Percentiles rank a stretch among this genome's conserved stretches.
These are phyloP conservation scores for Boletales sp. DNA, from an alignment of 768 basidiomycete species.

Conservation along the genomic window DNA sequence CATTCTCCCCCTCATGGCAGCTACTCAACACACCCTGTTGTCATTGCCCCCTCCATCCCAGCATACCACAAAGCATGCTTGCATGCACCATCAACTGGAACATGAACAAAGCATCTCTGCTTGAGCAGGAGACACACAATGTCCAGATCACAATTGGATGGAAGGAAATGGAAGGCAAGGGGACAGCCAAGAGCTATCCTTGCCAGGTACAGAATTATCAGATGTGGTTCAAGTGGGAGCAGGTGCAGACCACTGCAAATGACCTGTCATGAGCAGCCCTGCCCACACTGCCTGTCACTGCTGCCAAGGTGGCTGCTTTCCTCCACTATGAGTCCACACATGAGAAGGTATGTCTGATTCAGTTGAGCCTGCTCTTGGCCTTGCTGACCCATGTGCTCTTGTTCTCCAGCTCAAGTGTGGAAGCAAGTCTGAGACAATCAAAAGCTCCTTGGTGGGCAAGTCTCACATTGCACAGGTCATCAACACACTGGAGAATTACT, in stretches of 20 bases:
- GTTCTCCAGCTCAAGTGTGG: constrained; percentile 2
- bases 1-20: no score
- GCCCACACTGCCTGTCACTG: constrained; percentile 28
- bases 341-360: constrained; percentile 21
- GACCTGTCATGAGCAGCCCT: constrained; percentile 8
- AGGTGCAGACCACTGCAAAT: constrained; percentile 1
- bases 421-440: constrained; percentile 9
- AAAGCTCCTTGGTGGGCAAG: constrained; percentile 25
- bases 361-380: no score
- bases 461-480: constrained; percentile 26
- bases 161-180: constrained; percentile 20
- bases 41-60: no score
- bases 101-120: background rate
- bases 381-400: no score
- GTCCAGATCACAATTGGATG: background rate
- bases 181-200: constrained; percentile 20
- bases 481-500: constrained; percentile 26
- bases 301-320: constrained; percentile 29
- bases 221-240: constrained; percentile 19
- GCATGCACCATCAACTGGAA: no score
- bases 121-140: constrained; percentile 1
- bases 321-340: constrained; percentile 28
- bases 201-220: constrained; percentile 27
- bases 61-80: no score
- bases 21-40: no score